Base-by-base conservation (phyloP, 495 filamentous ascomycete genomes). In the Xylaria flabelliformis region DNA sequence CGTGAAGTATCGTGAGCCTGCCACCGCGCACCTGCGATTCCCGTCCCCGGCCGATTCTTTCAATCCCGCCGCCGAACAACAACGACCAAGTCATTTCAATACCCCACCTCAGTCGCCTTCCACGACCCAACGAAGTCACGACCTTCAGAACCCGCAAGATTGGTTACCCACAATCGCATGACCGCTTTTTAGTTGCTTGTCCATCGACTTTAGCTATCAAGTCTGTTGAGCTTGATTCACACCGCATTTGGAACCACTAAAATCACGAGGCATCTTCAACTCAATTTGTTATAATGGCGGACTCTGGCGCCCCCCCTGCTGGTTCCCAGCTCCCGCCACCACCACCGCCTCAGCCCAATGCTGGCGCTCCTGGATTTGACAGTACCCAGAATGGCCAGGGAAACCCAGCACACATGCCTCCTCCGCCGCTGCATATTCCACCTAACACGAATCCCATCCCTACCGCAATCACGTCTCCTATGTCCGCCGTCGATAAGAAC, bases 391-490 rank as follows among this genome's bases (percentile, higher is more conserved):
- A 87, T 74, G 82, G 86, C 67, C 88, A 90, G 78, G 88, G 89
- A 77, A 90, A 90, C 75, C 89, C 91, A 17, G 83, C 90, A 68
- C 96, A 98, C 82, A 95, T 98, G 94, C 93, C 94, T 55, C 96
- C 95, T 10, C 95, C 95, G 50, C 93, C 95, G 69, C 90, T 97
- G 24, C 91, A 96, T 70, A 99, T 97, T 76, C 95, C 95, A 59
- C 96, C 97, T 82, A 98, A 98, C 80, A 97, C 90, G 79, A 98
- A 97, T 79, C 94, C 94, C 34, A 97, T 98, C 78, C 94, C 94
- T 26, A 97, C 94, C 24, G 94, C 96, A 21, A 94, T 98, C 76
- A 94, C 91, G 67, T 96, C 94, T 61, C 93, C 94, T 12, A 91
- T 94, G 91, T 92, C 89, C 53, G 74, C 86, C 69, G 85, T 83